Base-by-base conservation (phyloP, 1,284 basidiomycete species). In the Apiotrichum montevideense region DNA sequence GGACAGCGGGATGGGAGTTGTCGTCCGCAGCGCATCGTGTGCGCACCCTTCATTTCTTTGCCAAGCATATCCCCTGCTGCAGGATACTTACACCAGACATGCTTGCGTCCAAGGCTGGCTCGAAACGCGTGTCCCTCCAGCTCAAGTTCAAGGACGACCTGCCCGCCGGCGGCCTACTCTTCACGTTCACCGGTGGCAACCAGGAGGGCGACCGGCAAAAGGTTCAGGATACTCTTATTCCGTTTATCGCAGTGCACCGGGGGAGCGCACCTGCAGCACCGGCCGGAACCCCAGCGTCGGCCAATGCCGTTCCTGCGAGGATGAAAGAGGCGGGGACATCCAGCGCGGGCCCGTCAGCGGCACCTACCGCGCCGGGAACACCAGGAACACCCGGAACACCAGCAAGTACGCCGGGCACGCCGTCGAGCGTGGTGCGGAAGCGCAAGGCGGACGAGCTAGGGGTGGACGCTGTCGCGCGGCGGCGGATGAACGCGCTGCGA, bases 401-500 rank as follows among this genome's bases (percentile, higher is more conserved):
- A 21, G 52, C 33, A 3, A 46, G 34, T 5, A 58, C 61, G 13
- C 59, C 59, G 1, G 58, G 58, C 4, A 62, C 65, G 41, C 64
- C 64, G 11, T 39, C 47, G 29, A 40, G 47, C 14, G 32, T 59
- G 4, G 46, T 46, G 13, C 54, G 51, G 29, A 63, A 63, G 51
- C 46, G 50, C 50, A 61, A 56, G 47, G 50, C 50, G 10, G 55
- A 47, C 57, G 66, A 59, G 56, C 14, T 37, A 8, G 34, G 34
- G 9, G 43, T 37, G 11, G 61, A 59, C 43, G 51, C 51, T 14
- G 51, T 33, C 29, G 42, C 51, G 14, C 49, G 55, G 21, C 44
- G 54, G 37, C 44, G 65, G 35, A 76, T 91, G 39, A 82, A 90
- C 58, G 61, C 55, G 39, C 55, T 76, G 41, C 63, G 68, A 41